A percentile compares a stretch with the other conserved stretches of the same genome.
These are phyloP conservation scores for Xylariaceae sp. DNA, from an alignment of 2,329 filamentous ascomycete species.

Conservation along the genomic window DNA sequence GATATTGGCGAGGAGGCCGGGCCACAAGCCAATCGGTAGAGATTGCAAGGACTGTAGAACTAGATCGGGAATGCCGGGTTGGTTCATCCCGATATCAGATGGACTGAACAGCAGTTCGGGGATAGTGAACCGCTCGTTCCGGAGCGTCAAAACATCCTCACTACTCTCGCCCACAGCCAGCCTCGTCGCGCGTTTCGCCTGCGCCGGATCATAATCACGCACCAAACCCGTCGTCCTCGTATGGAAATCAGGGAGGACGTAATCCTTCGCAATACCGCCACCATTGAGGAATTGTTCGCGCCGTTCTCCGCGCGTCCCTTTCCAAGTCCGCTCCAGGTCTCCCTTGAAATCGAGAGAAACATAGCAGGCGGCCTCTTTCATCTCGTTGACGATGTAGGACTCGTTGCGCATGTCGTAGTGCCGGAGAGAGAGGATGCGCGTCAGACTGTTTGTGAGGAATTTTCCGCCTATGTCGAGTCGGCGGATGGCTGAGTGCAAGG, in stretches of 20 bases:
- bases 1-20: conserved; percentile 78
- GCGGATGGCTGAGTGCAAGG: conserved; percentile 74
- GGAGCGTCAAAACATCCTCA: conserved; percentile 80
- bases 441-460: conserved; percentile 86
- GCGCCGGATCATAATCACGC: conserved; percentile 68
- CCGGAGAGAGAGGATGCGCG: conserved; percentile 79
- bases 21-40: conserved; percentile 78
- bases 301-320: conserved; percentile 59
- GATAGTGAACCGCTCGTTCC: conserved; percentile 86
- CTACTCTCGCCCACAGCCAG: conserved; percentile 42
- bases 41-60: conserved; percentile 70
- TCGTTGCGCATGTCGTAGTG: conserved; percentile 97
- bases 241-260: conserved; percentile 80
- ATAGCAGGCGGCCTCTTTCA: conserved; percentile 87
- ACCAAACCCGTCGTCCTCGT: conserved; percentile 59
- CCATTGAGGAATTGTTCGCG: conserved; percentile 46
- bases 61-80: conserved; percentile 77
- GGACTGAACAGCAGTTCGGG: conserved; percentile 89
- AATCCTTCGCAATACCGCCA: conserved; percentile 73
- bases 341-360: conserved; percentile 69
- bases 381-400: conserved; percentile 86
- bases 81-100: conserved; percentile 74
- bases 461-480: conserved; percentile 90
- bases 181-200: conserved; percentile 49
- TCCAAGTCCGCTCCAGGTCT: conserved; percentile 82